phyloP scores from a whole-genome alignment of 805 yeast species.

The Lipomyces chichibuensis region DNA sequence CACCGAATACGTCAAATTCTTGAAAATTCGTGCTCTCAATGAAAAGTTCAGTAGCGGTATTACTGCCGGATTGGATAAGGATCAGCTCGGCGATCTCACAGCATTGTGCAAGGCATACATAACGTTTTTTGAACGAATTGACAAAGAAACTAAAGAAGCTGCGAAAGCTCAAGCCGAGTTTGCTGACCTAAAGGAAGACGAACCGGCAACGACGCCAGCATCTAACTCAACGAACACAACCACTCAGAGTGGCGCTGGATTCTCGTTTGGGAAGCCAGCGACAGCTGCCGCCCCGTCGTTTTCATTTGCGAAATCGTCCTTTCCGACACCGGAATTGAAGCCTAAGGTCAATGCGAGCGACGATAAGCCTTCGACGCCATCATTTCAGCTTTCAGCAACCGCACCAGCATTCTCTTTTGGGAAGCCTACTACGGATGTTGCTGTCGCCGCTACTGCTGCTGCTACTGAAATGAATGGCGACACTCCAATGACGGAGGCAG shows the following conservation, averaged over 20 bases:
- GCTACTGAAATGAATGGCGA: not conserved
- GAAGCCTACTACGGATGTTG: not conserved
- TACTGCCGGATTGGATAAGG: slow-evolving; percentile 23
- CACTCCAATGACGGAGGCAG: not conserved
- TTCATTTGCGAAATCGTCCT: not conserved
- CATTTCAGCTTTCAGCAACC: not conserved
- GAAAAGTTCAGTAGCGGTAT: slow-evolving; percentile 25
- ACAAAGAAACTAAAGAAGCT: slow-evolving; percentile 16
- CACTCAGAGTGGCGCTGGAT: slow-evolving; percentile 13
- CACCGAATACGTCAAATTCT: slow-evolving; percentile 32
- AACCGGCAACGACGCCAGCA: not conserved
- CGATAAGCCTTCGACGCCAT: not conserved
- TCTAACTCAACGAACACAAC: slow-evolving; percentile 4
- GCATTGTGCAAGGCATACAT: slow-evolving; percentile 20
- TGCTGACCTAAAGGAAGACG: slow-evolving; percentile 20
- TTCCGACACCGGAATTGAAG: not conserved
- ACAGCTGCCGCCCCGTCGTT: slow-evolving; percentile 14
- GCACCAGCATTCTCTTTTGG: slow-evolving; percentile 8
- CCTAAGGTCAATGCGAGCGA: not conserved
- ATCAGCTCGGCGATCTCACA: slow-evolving; percentile 33
- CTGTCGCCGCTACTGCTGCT: not conserved
- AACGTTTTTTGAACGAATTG: slow-evolving; percentile 20
- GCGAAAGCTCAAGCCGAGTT: slow-evolving; percentile 22
- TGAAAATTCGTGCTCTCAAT: slow-evolving; percentile 37
- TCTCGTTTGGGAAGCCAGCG: slow-evolving; percentile 16